Evolutionary conservation across 768 basidiomycete species (phyloP).

Genomic region (Mycena galopus): DNA sequence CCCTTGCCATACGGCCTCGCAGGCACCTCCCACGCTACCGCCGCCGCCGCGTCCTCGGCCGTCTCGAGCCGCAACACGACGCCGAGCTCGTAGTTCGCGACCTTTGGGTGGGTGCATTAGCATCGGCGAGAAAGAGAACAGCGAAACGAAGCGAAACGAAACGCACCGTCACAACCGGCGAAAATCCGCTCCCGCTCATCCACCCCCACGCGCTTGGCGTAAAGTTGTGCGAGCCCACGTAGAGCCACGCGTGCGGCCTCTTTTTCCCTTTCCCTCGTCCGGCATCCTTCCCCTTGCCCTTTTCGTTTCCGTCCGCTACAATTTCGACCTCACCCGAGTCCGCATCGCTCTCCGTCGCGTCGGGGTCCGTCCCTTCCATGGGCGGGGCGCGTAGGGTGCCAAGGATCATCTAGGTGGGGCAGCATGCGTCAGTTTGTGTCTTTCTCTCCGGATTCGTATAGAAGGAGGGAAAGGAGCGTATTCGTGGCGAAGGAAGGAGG

Average conservation of each 20-base stretch:
- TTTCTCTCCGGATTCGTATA: too few relatives aligned
- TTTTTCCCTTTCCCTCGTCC: not conserved
- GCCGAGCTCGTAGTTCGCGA: conserved; percentile 78
- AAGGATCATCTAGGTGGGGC: conserved; percentile 56
- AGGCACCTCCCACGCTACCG: conserved; percentile 70
- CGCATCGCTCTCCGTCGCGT: conserved; percentile 45
- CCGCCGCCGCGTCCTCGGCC: conserved; percentile 53
- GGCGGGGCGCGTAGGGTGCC: conserved; percentile 44
- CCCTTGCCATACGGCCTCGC: conserved; percentile 61
- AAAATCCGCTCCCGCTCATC: conserved; percentile 62
- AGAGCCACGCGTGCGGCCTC: conserved; percentile 61
- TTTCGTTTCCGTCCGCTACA: conserved; percentile 24
- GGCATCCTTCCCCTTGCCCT: too few relatives aligned
- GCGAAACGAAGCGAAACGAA: too few relatives aligned
- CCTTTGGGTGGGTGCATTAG: conserved; percentile 41
- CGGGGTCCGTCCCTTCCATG: conserved; percentile 45
- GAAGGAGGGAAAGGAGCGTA: not conserved
- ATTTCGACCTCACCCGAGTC: conserved; percentile 29
- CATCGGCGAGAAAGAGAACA: too few relatives aligned
- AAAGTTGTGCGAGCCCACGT: conserved; percentile 77
- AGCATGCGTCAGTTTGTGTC: not conserved
- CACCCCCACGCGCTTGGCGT: conserved; percentile 77
- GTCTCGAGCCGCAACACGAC: conserved; percentile 66
- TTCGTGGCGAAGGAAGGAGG: not conserved
- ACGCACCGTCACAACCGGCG: conserved; percentile 61